Percentiles rank a stretch among this genome's conserved stretches.
Conservation (phyloP, 139 green algal genomes). For the Micractinium sp. region DNA sequence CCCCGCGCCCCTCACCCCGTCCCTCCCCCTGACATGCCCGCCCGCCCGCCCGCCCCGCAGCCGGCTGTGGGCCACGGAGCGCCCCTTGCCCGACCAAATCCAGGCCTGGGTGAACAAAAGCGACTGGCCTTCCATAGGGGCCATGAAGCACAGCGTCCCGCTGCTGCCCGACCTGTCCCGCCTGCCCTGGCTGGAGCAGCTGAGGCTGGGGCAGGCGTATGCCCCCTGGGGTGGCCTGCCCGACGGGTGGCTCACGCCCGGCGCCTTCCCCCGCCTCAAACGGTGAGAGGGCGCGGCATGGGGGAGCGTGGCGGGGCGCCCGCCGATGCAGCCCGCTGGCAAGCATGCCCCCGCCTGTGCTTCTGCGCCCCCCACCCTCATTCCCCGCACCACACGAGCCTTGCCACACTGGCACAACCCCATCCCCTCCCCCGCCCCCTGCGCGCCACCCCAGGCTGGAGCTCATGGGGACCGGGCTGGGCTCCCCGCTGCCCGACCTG, state of each 20-base stretch:
- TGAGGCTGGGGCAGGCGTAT: background rate
- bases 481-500: background rate
- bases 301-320: background rate
- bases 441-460: background rate
- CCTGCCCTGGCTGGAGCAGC: background rate
- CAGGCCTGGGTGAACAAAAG: background rate
- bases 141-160: background rate
- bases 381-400: background rate
- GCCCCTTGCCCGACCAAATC: background rate
- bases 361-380: background rate
- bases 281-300: background rate
- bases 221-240: background rate
- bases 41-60: background rate
- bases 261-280: slow-evolving; percentile 12
- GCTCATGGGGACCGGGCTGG: background rate
- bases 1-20: too few relatives aligned
- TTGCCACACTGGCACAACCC: background rate
- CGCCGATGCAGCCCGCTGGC: background rate
- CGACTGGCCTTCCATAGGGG: too few relatives aligned
- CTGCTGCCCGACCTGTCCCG: background rate
- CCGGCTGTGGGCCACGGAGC: background rate
- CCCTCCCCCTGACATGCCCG: too few relatives aligned
- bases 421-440: background rate
- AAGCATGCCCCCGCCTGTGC: background rate
- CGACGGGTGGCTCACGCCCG: background rate